A percentile compares a stretch with the other conserved stretches of the same genome.
These are phyloP conservation scores for Candida bentonensis DNA, from an alignment of 805 yeast species.

Conservation along the genomic window DNA sequence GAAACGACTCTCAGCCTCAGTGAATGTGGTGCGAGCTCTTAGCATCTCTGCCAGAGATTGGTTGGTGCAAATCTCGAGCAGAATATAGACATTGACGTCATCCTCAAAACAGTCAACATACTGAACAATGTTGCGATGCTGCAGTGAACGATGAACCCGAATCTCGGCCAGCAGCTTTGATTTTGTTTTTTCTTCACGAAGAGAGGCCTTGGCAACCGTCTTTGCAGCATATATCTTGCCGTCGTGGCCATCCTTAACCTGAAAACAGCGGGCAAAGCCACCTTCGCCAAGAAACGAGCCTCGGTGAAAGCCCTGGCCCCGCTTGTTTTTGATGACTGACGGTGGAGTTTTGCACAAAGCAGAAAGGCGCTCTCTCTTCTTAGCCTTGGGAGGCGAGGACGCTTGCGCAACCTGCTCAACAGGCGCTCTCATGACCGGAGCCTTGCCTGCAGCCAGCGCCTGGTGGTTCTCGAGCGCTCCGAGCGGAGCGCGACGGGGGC, in stretches of 20 bases:
- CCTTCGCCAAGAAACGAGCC: slow-evolving; percentile 94
- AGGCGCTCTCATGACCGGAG: not conserved
- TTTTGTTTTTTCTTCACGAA: slow-evolving; percentile 80
- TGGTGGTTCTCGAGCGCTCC: not conserved
- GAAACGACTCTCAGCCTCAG: slow-evolving; percentile 84
- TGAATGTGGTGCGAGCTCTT: slow-evolving; percentile 66
- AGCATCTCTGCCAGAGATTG: slow-evolving; percentile 89
- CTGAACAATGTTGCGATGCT: slow-evolving; percentile 80
- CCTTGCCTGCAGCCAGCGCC: not conserved
- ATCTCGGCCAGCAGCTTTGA: slow-evolving; percentile 72
- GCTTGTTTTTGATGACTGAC: slow-evolving; percentile 72
- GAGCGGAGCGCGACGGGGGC: not conserved
- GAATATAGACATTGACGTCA: slow-evolving; percentile 81
- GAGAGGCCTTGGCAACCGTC: slow-evolving; percentile 92
- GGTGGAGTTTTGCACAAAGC: slow-evolving; percentile 96
- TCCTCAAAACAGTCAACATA: slow-evolving; percentile 96
- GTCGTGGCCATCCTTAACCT: slow-evolving; percentile 68
- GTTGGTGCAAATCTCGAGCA: slow-evolving; percentile 88
- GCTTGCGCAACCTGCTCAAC: not conserved
- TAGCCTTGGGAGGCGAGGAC: slow-evolving; percentile 16
- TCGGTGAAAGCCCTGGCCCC: slow-evolving; percentile 79
- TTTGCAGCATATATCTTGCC: slow-evolving; percentile 91
- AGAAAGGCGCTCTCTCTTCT: slow-evolving; percentile 79
- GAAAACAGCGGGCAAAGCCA: slow-evolving; percentile 97
- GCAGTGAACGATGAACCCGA: slow-evolving; percentile 82